These are phyloP conservation scores for Mimosa bimucronata DNA, from an alignment of 306 rosid species.

Conservation along the genomic window DNA sequence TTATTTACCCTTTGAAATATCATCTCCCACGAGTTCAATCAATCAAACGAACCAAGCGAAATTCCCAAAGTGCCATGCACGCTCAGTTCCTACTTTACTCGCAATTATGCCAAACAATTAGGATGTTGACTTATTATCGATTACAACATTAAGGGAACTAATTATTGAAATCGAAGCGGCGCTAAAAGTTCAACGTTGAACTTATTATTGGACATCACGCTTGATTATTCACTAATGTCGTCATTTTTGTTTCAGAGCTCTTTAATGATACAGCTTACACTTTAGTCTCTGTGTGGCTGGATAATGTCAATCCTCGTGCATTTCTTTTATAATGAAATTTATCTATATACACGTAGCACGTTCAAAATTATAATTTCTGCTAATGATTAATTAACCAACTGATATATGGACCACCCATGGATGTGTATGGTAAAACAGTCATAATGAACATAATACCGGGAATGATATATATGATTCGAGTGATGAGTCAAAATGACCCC, in stretches of 20 bases:
- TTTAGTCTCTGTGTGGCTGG: background rate
- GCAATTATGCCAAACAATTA: slow-evolving; percentile 14
- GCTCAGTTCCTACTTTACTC: background rate
- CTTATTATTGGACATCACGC: slow-evolving; percentile 12
- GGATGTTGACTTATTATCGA: background rate
- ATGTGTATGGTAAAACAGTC: slow-evolving; percentile 29
- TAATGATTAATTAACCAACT: slow-evolving; percentile 30
- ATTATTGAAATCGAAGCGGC: slow-evolving; percentile 3
- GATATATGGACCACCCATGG: slow-evolving; percentile 25
- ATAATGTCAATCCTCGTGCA: background rate
- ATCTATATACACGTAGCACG: background rate
- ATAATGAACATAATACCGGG: background rate
- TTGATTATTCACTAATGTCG: background rate
- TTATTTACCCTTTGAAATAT: slow-evolving; percentile 42
- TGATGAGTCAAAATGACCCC: background rate
- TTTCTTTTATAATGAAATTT: background rate
- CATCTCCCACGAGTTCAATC: background rate
- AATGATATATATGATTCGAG: background rate
- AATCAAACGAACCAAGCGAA: background rate
- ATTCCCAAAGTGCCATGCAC: slow-evolving; percentile 7
- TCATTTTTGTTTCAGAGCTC: background rate
- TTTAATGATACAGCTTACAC: background rate
- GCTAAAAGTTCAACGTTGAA: background rate
- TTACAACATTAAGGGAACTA: slow-evolving; percentile 18
- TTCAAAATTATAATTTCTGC: background rate